Conservation (phyloP, 192 early-diverging fungal genomes). For the Spinellus fusiger region DNA sequence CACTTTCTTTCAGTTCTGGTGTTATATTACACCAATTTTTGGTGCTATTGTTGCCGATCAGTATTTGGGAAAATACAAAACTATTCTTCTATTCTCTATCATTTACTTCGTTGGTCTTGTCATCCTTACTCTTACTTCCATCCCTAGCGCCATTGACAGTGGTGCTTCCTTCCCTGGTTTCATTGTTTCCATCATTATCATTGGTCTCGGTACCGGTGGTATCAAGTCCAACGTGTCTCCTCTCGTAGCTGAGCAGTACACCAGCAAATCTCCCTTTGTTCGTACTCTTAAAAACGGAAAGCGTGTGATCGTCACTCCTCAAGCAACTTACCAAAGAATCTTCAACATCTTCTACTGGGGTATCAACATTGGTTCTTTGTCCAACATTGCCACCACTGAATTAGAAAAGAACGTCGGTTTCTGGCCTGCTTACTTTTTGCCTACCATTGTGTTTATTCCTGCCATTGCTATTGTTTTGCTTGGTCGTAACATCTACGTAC, state of each 20-base stretch:
- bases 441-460: constrained; percentile 40
- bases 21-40: constrained; percentile 46
- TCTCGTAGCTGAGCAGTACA: constrained; percentile 56
- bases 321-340: constrained; percentile 67
- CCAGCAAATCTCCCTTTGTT: constrained; percentile 49
- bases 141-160: constrained; percentile 44
- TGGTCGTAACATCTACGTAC: constrained; percentile 49
- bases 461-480: constrained; percentile 43
- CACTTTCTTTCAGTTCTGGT: constrained; percentile 48
- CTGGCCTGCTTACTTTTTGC: constrained; percentile 54
- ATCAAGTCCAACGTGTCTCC: constrained; percentile 54
- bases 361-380: constrained; percentile 66
- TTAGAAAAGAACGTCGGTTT: constrained; percentile 58
- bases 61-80: constrained; percentile 71
- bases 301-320: constrained; percentile 60
- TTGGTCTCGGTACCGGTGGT: constrained; percentile 72
- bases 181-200: constrained; percentile 61
- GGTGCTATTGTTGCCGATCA: constrained; percentile 67
- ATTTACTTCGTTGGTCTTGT: constrained; percentile 62
- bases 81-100: constrained; percentile 57
- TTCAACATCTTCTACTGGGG: constrained; percentile 85
- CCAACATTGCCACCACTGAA: constrained; percentile 50
- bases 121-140: constrained; percentile 57
- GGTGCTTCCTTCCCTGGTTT: constrained; percentile 59
- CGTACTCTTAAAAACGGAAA: constrained; percentile 52